Base-by-base conservation (phyloP, 202 grass and related monocot genomes). In the Brachypodium distachyon region DNA sequence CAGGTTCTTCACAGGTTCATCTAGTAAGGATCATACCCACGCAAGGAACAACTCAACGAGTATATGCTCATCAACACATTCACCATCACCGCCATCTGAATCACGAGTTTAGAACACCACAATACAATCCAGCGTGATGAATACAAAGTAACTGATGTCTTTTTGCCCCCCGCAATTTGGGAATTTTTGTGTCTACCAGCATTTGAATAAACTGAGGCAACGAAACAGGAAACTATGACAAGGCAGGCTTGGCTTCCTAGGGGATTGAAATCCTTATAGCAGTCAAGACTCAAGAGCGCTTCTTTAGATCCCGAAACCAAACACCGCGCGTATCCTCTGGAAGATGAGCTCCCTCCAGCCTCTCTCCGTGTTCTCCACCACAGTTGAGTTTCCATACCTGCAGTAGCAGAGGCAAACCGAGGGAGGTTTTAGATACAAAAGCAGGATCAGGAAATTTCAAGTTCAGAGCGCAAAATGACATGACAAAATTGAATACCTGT, bases 271-370 rank as follows among this genome's bases (percentile, higher is more conserved):
- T 63, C 34, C 9, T n/a, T n/a, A n/a, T n/a, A 48, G 54, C 71
- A 67, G 70, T 59, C 60, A 59, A 79, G 75, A 75, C 44, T 25
- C 25, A 44, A 48, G 47, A 31, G 7, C 2, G 32, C 58, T 76
- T 51, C 65, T 74, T 71, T 73, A 98, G 49, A 98, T 85, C 66
- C 96, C 96, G n/a, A 95, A 98, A 71, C 96, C 96, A 40, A 98
- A 98, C 32, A 98, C 81, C 46, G 80, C 87, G 0, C 96, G 89
- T 76, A 98, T 92, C 91, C 91, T 94, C 87, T 95, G 91, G 59
- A 98, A 98, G 72, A 98, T 98, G 43, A 90, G 84, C 38, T 98
- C 91, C 72, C 81, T 92, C 96, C 96, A 98, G 48, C 96, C 96
- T 33, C 85, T 92, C 77, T 95, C 89, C 0, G 96, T 98, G 85